phyloP scores from a whole-genome alignment of 345 rosid species.

The Ailanthus altissimus region DNA sequence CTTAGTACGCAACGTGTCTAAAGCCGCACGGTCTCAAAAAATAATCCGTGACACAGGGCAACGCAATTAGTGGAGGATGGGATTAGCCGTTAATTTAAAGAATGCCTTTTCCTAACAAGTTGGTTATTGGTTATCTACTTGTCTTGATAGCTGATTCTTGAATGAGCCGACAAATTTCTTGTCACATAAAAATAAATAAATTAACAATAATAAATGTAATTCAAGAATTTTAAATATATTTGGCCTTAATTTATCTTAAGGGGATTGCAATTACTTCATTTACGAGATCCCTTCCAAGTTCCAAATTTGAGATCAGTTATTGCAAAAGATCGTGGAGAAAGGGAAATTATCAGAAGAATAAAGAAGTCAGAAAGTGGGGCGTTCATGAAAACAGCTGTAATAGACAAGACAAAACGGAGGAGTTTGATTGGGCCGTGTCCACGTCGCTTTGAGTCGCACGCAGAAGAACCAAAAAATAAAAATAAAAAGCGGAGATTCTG shows the following conservation, averaged over 20 bases:
- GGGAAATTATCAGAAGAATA: too few species aligned
- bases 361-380: neutral
- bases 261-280: neutral
- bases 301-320: neutral
- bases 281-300: neutral
- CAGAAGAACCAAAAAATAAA: too few species aligned
- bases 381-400: neutral
- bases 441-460: neutral
- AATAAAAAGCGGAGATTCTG: neutral
- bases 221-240: too few species aligned
- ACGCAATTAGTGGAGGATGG: neutral
- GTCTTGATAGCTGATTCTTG: neutral
- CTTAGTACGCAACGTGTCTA: too few species aligned
- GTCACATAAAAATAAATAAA: too few species aligned
- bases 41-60: too few species aligned
- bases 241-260: neutral
- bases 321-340: too few species aligned
- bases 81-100: neutral
- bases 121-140: neutral
- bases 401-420: neutral
- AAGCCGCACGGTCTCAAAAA: too few species aligned
- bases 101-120: neutral
- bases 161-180: neutral
- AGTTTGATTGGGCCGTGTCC: neutral
- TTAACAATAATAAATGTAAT: too few species aligned